phyloP scores from a whole-genome alignment of 768 basidiomycete species.

The Porphyrellus cyaneotinctus region DNA sequence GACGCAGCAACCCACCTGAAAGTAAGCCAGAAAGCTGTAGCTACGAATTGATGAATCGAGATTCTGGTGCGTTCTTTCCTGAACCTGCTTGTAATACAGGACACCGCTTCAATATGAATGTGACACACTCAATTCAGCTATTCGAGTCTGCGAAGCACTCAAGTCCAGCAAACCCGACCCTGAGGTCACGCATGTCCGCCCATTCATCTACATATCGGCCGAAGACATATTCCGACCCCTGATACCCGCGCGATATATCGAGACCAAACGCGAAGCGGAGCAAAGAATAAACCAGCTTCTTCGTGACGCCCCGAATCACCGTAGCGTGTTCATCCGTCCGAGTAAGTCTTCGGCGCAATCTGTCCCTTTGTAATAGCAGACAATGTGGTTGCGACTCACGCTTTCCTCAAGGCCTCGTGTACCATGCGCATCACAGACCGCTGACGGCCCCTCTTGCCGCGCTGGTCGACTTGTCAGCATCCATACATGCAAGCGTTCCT shows the following conservation, averaged over 20 bases:
- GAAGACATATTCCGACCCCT: constrained; percentile 82
- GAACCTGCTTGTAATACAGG: constrained; percentile 1
- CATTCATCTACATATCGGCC: constrained; percentile 95
- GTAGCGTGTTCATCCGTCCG: constrained; percentile 83
- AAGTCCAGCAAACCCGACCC: constrained; percentile 41
- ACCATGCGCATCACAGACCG: constrained; percentile 93
- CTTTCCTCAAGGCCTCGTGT: constrained; percentile 71
- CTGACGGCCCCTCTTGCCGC: constrained; percentile 81
- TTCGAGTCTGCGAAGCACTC: constrained; percentile 77
- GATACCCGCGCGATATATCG: constrained; percentile 81
- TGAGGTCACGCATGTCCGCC: constrained; percentile 36
- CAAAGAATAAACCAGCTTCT: constrained; percentile 55
- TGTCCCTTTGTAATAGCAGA: constrained; percentile 7
- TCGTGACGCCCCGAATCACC: constrained; percentile 40
- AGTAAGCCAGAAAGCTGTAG: constrained; percentile 38
- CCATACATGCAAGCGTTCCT: constrained; percentile 60
- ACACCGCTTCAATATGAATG: constrained; percentile 8
- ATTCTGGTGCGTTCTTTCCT: constrained; percentile 63
- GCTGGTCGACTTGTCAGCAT: constrained; percentile 75
- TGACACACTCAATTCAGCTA: constrained; percentile 40
- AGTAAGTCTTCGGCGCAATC: constrained; percentile 49
- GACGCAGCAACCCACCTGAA: constrained; percentile 57
- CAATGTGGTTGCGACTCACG: constrained; percentile 12
- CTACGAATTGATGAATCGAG: constrained; percentile 85
- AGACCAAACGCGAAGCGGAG: constrained; percentile 94